Base-by-base conservation (phyloP, 148 eudicot genomes). In the Fallopia convolvulus region DNA sequence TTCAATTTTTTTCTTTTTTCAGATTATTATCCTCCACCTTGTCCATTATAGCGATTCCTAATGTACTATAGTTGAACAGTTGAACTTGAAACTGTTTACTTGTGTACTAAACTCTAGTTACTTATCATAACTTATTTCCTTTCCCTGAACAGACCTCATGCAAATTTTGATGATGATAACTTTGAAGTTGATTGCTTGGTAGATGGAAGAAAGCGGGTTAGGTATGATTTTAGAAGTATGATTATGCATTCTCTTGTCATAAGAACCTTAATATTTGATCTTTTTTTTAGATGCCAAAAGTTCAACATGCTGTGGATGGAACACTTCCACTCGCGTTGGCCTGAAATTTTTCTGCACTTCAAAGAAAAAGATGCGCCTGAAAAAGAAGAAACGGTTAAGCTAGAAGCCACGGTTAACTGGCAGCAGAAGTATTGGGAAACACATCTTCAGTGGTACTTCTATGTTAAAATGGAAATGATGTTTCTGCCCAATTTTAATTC, bases 371-470 rank as follows among this genome's bases (percentile, higher is more conserved):
- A 75, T 55, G 75, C 81, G 73, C 75, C 80, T 71, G 55, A 68
- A 39, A 84, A 77, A 76, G 75, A 75, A 11, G 79, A 36, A 56
- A 66, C 77, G 66, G 82, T n/a, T 39, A 75, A 80, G 65, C 30
- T 70, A 74, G 83, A 82, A 36, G 56, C 79, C 53, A 32, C 58
- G 6, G 65, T 60, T 78, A 91, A 93, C 66, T 93, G 98, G 98
- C 85, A 82, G 61, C 94, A 90, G 75, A 84, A 80, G 63, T 93
- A 90, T 78, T 93, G 97, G 98, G 90, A 93, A 83, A 71, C 81
- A 68, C 98, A 93, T 85, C 66, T 93, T 61, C 98, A 94, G 78
- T 84, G 85, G 98, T 94, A 90, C 79, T 87, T 76, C 46, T 47
- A 21, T 65, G 70, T 65, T 53, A 77, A 61, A 52, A 76, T 53